These are phyloP conservation scores for Metschnikowia santaceciliae DNA, from an alignment of 805 yeast species.

Conservation along the genomic window DNA sequence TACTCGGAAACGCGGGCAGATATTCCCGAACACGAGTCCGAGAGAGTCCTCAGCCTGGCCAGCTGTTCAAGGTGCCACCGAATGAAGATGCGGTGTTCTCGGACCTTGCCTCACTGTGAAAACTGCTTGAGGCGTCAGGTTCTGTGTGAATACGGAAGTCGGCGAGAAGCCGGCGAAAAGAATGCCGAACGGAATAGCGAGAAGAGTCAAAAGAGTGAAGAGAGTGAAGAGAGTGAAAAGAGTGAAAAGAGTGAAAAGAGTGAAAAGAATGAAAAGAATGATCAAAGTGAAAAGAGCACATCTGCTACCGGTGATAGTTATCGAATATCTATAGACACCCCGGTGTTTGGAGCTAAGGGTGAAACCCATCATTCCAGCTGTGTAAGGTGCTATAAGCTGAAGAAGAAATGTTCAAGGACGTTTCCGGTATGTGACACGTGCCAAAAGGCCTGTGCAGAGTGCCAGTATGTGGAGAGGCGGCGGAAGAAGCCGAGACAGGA, in stretches of 20 bases:
- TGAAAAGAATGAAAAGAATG: no score
- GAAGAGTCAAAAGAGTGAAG: no score
- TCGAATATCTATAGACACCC: slow-evolving; percentile 5
- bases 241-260: no score
- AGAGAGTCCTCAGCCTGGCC: not conserved
- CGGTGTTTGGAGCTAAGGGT: slow-evolving; percentile 18
- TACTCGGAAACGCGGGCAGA: not conserved
- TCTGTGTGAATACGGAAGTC: not conserved
- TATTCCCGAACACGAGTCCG: not conserved
- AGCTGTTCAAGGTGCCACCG: slow-evolving; percentile 1
- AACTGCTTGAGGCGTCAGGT: not conserved
- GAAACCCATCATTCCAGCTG: slow-evolving; percentile 32
- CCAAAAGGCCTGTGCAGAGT: slow-evolving; percentile 29
- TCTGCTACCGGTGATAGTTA: no score
- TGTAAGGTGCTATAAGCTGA: slow-evolving; percentile 37
- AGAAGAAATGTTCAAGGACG: slow-evolving; percentile 39
- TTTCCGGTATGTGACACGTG: slow-evolving; percentile 39
- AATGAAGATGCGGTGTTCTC: slow-evolving; percentile 3
- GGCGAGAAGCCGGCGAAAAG: not conserved
- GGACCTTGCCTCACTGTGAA: slow-evolving; percentile 1
- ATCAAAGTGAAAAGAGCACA: no score
- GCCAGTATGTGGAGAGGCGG: slow-evolving; percentile 35
- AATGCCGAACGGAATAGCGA: no score
- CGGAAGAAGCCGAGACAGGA: slow-evolving; percentile 19
- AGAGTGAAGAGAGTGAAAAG: no score